These are phyloP conservation scores for Colletotrichum tropicicola DNA, from an alignment of 2,329 filamentous ascomycete genomes.

Conservation along the genomic window DNA sequence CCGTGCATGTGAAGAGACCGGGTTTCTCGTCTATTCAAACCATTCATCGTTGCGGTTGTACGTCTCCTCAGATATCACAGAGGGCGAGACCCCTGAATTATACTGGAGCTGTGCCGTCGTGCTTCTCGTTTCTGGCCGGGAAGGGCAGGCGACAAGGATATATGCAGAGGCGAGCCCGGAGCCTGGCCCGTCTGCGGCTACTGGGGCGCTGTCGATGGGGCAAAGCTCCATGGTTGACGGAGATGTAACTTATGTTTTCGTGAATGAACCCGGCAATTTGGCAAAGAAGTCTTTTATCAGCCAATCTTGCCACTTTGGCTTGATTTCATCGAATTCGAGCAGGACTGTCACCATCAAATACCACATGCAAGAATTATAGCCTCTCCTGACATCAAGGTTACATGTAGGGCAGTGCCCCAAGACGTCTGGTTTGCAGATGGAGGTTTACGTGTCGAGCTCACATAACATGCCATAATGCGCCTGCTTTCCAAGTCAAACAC, in stretches of 20 bases:
- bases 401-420: background rate
- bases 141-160: background rate
- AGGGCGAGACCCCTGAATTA: background rate
- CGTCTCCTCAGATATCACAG: background rate
- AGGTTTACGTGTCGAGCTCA: too few species aligned
- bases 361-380: background rate
- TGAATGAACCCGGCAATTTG: background rate
- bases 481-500: too few species aligned
- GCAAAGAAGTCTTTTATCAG: background rate
- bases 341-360: background rate
- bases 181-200: background rate
- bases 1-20: too few species aligned
- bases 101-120: background rate
- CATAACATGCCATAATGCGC: too few species aligned
- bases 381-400: background rate
- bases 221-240: background rate
- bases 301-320: background rate
- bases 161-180: background rate
- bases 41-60: background rate
- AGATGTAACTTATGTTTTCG: background rate
- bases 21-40: background rate
- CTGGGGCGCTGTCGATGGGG: background rate
- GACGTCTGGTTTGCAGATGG: too few species aligned
- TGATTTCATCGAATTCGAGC: background rate
- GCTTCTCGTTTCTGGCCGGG: background rate